phyloP scores from a whole-genome alignment of 768 basidiomycete genomes.

The Mycena belliarum region DNA sequence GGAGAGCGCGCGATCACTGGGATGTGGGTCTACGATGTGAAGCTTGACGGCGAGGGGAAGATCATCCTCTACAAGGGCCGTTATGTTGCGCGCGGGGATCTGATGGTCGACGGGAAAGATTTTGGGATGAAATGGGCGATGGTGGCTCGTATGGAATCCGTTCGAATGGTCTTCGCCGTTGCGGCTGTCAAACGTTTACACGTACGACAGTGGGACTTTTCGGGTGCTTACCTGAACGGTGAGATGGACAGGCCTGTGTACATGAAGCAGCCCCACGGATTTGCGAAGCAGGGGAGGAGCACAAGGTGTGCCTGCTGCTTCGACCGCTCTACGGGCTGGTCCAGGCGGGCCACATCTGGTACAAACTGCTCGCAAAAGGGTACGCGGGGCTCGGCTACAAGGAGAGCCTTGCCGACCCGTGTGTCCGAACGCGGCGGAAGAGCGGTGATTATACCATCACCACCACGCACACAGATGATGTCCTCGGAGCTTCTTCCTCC shows the following conservation, averaged over 20 bases:
- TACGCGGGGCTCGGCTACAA: slow-evolving; percentile 4
- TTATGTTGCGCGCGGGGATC: slow-evolving; percentile 38
- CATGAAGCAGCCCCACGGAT: slow-evolving; percentile 11
- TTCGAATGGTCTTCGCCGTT: slow-evolving; percentile 9
- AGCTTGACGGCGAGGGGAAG: slow-evolving; percentile 33
- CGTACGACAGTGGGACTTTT: slow-evolving; percentile 10
- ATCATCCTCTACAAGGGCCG: slow-evolving; percentile 39
- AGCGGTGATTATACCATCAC: slow-evolving; percentile 6
- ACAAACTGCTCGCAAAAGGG: background rate
- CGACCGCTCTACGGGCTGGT: no score
- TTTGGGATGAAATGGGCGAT: slow-evolving; percentile 10
- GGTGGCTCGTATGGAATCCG: slow-evolving; percentile 8
- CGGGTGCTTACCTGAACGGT: no score
- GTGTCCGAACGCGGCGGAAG: background rate
- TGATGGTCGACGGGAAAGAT: slow-evolving; percentile 1
- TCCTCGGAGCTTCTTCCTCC: slow-evolving; percentile 4
- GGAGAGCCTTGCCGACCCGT: slow-evolving; percentile 8
- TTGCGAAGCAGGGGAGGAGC: slow-evolving; percentile 16
- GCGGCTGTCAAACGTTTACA: background rate
- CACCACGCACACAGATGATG: slow-evolving; percentile 11
- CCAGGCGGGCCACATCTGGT: slow-evolving; percentile 11
- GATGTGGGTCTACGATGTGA: slow-evolving; percentile 40
- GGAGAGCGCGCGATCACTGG: slow-evolving; percentile 23
- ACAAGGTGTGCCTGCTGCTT: slow-evolving; percentile 6
- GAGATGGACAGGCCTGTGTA: slow-evolving; percentile 12